Percentiles rank a stretch among this genome's conserved stretches.
These are phyloP conservation scores for Penicillium paneum DNA, from an alignment of 2,329 filamentous ascomycete species.

Conservation along the genomic window DNA sequence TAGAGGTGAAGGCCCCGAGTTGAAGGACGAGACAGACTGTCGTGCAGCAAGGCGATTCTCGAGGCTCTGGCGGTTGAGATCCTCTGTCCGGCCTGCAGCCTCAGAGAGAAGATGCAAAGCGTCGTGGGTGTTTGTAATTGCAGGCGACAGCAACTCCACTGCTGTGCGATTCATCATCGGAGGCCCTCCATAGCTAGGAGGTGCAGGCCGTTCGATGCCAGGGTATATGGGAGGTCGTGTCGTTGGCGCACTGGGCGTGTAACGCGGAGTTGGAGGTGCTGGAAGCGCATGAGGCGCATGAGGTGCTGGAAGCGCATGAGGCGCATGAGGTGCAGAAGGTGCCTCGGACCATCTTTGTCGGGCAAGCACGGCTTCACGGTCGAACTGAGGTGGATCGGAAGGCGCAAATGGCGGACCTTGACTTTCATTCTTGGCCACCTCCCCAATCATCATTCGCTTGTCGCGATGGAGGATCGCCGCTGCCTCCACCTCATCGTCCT, in stretches of 20 bases:
- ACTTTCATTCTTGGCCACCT: conserved; percentile 35
- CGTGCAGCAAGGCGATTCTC: conserved; percentile 45
- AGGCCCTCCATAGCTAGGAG: conserved; percentile 46
- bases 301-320: conserved; percentile 14
- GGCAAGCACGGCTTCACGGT: conserved; percentile 23
- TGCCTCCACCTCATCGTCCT: conserved; percentile 39
- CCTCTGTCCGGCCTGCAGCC: conserved; percentile 60
- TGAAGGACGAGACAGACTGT: conserved; percentile 41
- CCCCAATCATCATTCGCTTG: conserved; percentile 53
- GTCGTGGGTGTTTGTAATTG: conserved; percentile 88
- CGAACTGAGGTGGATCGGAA: conserved; percentile 25
- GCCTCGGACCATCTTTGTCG: conserved; percentile 33
- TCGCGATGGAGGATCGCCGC: conserved; percentile 43
- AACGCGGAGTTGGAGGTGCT: conserved; percentile 24
- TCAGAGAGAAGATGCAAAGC: conserved; percentile 88
- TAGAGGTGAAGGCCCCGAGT: conserved; percentile 37
- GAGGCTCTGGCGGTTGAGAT: conserved; percentile 48
- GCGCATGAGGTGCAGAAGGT: conserved; percentile 5
- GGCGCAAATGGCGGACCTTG: conserved; percentile 28
- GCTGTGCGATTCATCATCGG: conserved; percentile 60
- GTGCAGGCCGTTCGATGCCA: conserved; percentile 22
- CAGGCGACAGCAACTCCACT: conserved; percentile 57
- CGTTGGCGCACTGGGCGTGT: conserved; percentile 25
- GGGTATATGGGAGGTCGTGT: conserved; percentile 28
- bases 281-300: conserved; percentile 10